Evolutionary conservation across 495 filamentous ascomycete genomes (phyloP).

Genomic region (Xylaria scruposa): DNA sequence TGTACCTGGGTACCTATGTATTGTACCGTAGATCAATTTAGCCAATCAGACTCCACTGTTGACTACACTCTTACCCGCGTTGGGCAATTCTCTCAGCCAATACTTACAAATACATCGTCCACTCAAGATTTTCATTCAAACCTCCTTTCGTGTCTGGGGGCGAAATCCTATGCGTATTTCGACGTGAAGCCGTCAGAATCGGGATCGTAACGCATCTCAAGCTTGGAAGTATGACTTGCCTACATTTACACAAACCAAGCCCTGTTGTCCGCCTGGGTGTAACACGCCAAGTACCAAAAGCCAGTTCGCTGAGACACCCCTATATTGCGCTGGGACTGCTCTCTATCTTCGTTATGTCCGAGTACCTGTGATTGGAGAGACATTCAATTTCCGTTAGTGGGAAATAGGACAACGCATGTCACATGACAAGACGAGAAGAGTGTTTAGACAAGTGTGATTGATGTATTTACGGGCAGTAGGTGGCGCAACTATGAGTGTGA

Average conservation of each 20-base stretch:
- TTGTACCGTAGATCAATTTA: neutral
- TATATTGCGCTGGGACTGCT: neutral
- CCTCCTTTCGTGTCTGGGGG: neutral
- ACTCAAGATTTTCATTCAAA: neutral
- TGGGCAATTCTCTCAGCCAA: neutral
- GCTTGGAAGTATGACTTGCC: too few relatives aligned
- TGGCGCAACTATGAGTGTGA: conserved; percentile 23
- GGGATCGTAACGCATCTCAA: neutral
- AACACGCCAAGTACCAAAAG: neutral
- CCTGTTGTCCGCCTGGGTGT: neutral
- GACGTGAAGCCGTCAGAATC: neutral
- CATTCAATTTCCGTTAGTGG: neutral
- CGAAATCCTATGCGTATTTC: neutral
- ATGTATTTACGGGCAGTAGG: conserved; percentile 27
- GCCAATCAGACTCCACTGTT: conserved; percentile 1
- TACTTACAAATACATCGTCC: neutral
- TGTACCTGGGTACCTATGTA: neutral
- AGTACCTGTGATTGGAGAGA: neutral
- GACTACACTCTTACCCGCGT: neutral
- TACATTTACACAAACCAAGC: too few relatives aligned
- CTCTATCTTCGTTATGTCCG: neutral
- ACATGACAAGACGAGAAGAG: neutral
- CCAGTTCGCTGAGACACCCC: neutral
- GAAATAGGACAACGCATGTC: neutral
- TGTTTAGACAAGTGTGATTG: conserved; percentile 21